Evolutionary conservation across 2,329 filamentous ascomycete species (phyloP).

Genomic region (Monilinia laxa): DNA sequence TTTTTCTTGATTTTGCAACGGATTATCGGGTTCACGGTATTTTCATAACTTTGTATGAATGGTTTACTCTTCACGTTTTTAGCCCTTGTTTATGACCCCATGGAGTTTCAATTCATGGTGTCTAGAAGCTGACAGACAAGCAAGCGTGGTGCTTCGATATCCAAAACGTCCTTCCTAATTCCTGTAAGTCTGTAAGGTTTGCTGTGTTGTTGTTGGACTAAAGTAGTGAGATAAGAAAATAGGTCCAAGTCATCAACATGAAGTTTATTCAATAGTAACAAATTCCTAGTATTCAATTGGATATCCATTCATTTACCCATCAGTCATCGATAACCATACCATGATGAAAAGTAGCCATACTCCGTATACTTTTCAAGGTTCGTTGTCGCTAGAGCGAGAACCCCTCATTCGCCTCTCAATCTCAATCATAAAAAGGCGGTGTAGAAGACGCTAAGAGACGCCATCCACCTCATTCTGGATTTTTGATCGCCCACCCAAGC

Average conservation of each 20-base stretch:
- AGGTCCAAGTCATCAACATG: neutral
- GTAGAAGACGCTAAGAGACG: conserved; percentile 32
- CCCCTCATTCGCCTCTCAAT: conserved; percentile 16
- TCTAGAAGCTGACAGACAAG: conserved; percentile 11
- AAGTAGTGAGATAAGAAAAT: conserved; percentile 11
- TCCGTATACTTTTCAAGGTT: conserved; percentile 10
- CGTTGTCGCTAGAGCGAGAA: conserved; percentile 13
- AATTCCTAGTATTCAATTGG: conserved; percentile 1
- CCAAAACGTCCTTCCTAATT: conserved; percentile 2
- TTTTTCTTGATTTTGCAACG: conserved; percentile 2
- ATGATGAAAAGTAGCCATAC: neutral
- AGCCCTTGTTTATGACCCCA: neutral
- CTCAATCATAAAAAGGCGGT: conserved; percentile 32
- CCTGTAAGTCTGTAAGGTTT: neutral
- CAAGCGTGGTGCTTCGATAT: conserved; percentile 21
- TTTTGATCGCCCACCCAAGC: conserved; percentile 21
- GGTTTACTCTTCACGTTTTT: neutral
- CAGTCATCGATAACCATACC: conserved; percentile 14
- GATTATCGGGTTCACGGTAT: neutral
- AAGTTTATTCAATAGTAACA: neutral
- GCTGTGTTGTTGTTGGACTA: conserved; percentile 5
- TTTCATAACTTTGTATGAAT: neutral
- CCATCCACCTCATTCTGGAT: conserved; percentile 22
- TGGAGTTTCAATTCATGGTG: conserved; percentile 5
- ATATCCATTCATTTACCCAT: neutral